These are phyloP conservation scores for Pythium rishiriense DNA, from an alignment of 352 stramenopile species.

Conservation along the genomic window DNA sequence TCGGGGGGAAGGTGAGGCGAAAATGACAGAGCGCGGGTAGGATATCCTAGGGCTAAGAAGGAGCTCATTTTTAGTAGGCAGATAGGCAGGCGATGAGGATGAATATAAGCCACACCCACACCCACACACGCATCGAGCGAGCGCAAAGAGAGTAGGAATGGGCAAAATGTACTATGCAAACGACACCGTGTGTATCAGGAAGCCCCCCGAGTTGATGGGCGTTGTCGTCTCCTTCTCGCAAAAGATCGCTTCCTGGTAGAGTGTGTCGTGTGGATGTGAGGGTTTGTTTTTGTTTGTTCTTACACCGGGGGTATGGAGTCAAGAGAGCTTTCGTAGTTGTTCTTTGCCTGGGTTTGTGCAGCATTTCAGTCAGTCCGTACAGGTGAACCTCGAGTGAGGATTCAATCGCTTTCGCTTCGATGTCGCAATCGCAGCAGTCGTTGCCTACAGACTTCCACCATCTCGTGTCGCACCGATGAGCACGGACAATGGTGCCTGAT, in stretches of 20 bases:
- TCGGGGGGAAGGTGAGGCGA: constrained; percentile 20
- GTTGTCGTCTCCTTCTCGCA: neutral
- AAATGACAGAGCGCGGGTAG: constrained; percentile 19
- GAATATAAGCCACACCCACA: constrained; percentile 9
- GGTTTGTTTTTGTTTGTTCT: neutral
- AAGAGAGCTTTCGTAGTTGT: neutral
- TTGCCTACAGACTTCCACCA: neutral
- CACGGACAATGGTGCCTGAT: neutral
- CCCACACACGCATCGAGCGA: neutral
- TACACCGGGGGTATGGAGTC: neutral
- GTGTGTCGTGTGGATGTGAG: neutral
- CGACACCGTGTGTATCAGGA: neutral
- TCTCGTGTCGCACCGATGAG: neutral
- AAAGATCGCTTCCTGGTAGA: neutral
- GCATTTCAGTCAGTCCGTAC: neutral
- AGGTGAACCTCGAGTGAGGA: neutral
- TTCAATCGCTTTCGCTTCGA: constrained; percentile 1
- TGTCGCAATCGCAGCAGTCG: neutral
- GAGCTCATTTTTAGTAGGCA: constrained; percentile 2
- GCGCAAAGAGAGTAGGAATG: neutral
- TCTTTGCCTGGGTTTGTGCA: constrained; percentile 4
- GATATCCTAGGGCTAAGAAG: neutral
- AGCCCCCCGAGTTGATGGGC: neutral
- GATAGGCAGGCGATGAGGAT: neutral
- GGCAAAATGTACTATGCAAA: constrained; percentile 17